Evolutionary conservation across 2,329 filamentous ascomycete species (phyloP).

Genomic region (Calcarisporium arbuscula): DNA sequence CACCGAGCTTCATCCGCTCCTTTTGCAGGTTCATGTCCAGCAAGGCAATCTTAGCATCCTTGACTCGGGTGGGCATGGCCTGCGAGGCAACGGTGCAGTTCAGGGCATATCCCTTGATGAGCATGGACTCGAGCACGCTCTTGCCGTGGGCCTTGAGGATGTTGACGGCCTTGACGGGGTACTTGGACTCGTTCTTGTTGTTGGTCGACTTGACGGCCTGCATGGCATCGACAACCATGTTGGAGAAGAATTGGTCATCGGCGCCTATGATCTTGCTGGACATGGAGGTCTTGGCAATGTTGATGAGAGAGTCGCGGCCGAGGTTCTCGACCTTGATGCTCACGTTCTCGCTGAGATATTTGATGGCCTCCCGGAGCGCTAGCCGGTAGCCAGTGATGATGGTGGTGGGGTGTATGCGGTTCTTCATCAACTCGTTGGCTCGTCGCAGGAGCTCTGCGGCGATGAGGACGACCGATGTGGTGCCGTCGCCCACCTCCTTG

Average conservation of each 20-base stretch:
- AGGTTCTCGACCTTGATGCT: slow-evolving; percentile 91
- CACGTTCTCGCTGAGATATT: slow-evolving; percentile 98
- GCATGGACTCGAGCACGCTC: slow-evolving; percentile 76
- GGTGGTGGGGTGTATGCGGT: slow-evolving; percentile 98
- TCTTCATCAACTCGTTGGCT: slow-evolving; percentile 98
- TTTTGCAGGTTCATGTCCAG: slow-evolving; percentile 98
- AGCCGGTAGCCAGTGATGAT: slow-evolving; percentile 98
- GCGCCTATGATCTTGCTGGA: slow-evolving; percentile 97
- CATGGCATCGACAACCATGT: slow-evolving; percentile 97
- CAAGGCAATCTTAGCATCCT: slow-evolving; percentile 92
- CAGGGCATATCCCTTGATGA: slow-evolving; percentile 93
- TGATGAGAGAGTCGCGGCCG: slow-evolving; percentile 83
- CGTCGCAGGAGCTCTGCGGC: slow-evolving; percentile 89
- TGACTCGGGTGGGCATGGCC: slow-evolving; percentile 89
- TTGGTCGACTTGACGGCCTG: slow-evolving; percentile 90
- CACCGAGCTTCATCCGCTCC: slow-evolving; percentile 97
- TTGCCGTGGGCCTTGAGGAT: slow-evolving; percentile 98
- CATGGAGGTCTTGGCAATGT: slow-evolving; percentile 98
- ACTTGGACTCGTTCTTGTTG: slow-evolving; percentile 85
- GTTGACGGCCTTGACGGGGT: slow-evolving; percentile 98
- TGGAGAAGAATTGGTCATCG: slow-evolving; percentile 93
- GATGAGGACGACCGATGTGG: slow-evolving; percentile 95
- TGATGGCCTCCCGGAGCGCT: slow-evolving; percentile 89
- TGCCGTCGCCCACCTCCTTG: slow-evolving; percentile 97
- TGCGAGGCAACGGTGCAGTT: slow-evolving; percentile 99